Evolutionary conservation across 495 filamentous ascomycete genomes (phyloP), one percentile per base, ranked within the genome.

Genomic region (Tuber umbilicatum): DNA sequence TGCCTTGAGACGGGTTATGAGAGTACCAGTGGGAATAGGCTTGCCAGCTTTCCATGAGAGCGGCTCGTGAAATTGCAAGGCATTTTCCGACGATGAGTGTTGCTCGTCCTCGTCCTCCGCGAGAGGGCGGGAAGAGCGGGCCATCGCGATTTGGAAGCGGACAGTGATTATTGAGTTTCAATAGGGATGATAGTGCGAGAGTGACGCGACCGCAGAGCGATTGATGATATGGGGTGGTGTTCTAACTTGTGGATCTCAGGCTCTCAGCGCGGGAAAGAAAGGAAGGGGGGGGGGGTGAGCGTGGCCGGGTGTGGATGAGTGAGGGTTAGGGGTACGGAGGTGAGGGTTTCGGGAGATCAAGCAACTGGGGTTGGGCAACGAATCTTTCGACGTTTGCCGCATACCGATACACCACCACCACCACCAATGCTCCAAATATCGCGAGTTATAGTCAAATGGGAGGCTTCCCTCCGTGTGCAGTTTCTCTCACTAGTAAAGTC

Each of bases 21-120:
- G 89, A 71, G 94, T 92, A 75, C 88, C 91, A 69, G 94, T 90
- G 55, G 91, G 86, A 80, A 99, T 97, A 42, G 87, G 84, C 82
- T 92, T 95, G 72, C 94, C 96, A 69, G 93, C 92, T 80, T 92
- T 91, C 93, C 96, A 97, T 84, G 93, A 91, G 55, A 99, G 84
- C 27, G 93, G 87, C 80, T 97, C 91, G 79, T 94, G 89, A 88
- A 98, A 97, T 77, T 88, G 83, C 37, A 94, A 86, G 17, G 76
- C 78, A 27, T 78, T 79, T 31, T 35, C 55, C 31, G 68, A 70
- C 16, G 74, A 77, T 31, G 77, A 70, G 69, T 80, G 73, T 31
- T 78, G 71, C 71, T 81, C 79, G 45, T 75, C 79, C 39, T 81
- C 79, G 72, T 81, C 79, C 70, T 75, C 80, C 43, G 55, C 70